Evolutionary conservation across 768 basidiomycete species (phyloP).

Genomic region (Lactifluus rugatus): DNA sequence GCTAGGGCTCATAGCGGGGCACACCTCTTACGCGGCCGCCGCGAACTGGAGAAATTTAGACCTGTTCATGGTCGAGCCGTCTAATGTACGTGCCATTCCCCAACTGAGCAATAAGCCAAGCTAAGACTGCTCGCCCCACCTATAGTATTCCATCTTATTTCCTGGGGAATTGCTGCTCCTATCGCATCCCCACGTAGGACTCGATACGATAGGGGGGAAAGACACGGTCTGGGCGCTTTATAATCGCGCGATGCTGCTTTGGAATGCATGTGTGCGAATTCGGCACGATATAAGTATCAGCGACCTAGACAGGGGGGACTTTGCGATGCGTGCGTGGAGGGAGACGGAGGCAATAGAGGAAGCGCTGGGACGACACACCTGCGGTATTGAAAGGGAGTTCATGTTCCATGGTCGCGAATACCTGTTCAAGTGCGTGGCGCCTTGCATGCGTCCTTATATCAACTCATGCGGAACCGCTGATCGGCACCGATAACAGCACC

Average conservation of each 20-base stretch:
- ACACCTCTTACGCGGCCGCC: constrained; percentile 50
- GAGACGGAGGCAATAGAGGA: constrained; percentile 59
- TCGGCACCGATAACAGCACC: constrained; percentile 34
- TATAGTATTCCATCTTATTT: constrained; percentile 62
- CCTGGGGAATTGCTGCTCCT: constrained; percentile 54
- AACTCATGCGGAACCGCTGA: constrained; percentile 5
- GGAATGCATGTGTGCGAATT: constrained; percentile 63
- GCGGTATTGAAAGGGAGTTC: constrained; percentile 55
- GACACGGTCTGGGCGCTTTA: constrained; percentile 70
- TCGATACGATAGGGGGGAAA: constrained; percentile 34
- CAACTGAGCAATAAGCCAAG: background rate
- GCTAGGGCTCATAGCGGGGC: constrained; percentile 52
- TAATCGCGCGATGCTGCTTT: constrained; percentile 58
- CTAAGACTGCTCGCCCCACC: background rate
- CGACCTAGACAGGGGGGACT: constrained; percentile 47
- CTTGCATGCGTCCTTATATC: background rate
- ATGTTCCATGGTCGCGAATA: constrained; percentile 65
- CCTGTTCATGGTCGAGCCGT: constrained; percentile 50
- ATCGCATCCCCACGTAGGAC: constrained; percentile 23
- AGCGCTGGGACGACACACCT: constrained; percentile 53
- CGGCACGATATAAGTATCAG: constrained; percentile 33
- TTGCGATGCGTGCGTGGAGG: constrained; percentile 59
- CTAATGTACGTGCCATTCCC: constrained; percentile 43
- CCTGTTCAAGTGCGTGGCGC: constrained; percentile 57
- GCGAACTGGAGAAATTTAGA: constrained; percentile 29